Conservation (phyloP, 1,284 basidiomycete genomes). For the Golubevia pallescens region DNA sequence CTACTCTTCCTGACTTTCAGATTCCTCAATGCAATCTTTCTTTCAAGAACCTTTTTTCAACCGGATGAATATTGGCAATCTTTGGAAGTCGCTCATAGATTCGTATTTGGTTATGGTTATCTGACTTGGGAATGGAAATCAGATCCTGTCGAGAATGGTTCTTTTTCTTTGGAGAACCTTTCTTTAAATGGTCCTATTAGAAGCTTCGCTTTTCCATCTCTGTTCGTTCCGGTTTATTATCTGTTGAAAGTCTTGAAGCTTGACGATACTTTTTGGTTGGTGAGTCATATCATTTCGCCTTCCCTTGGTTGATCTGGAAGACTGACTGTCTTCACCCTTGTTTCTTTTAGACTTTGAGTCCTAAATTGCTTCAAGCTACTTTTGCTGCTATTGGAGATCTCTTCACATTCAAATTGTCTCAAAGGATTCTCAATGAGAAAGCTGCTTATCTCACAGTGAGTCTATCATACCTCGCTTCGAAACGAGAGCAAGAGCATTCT, state of each 20-base stretch:
- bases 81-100: slow-evolving; percentile 85
- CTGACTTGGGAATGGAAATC: slow-evolving; percentile 81
- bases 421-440: slow-evolving; percentile 15
- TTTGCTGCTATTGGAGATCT: slow-evolving; percentile 42
- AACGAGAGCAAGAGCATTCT: not conserved
- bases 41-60: slow-evolving; percentile 96
- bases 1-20: slow-evolving; percentile 21
- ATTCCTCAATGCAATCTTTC: slow-evolving; percentile 23
- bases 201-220: slow-evolving; percentile 38
- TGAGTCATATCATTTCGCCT: slow-evolving; percentile 23
- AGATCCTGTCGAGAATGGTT: slow-evolving; percentile 15
- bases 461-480: slow-evolving; percentile 10
- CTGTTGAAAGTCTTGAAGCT: slow-evolving; percentile 71
- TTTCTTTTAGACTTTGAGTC: slow-evolving; percentile 11
- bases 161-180: slow-evolving; percentile 40
- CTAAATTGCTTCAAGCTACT: slow-evolving; percentile 40
- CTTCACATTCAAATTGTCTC: slow-evolving; percentile 32
- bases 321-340: slow-evolving; percentile 9
- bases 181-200: slow-evolving; percentile 28
- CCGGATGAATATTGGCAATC: slow-evolving; percentile 98
- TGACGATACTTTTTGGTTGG: slow-evolving; percentile 66
- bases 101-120: slow-evolving; percentile 89
- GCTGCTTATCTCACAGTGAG: slow-evolving; percentile 17
- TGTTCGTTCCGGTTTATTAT: slow-evolving; percentile 79
- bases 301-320: not conserved